These are phyloP conservation scores for Botrytis porri DNA, from an alignment of 2,329 filamentous ascomycete species.

Conservation along the genomic window DNA sequence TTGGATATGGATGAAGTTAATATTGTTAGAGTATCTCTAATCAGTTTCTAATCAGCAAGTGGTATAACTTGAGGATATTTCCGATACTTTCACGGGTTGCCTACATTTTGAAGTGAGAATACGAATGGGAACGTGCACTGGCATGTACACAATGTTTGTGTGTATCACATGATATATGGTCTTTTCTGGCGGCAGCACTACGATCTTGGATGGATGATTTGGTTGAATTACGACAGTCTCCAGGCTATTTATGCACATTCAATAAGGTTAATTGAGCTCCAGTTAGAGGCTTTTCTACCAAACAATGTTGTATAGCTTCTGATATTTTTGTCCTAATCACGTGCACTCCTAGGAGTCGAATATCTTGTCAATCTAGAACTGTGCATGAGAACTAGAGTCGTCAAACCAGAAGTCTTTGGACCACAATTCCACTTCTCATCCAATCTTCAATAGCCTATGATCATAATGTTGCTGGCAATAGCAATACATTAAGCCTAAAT, in stretches of 20 bases:
- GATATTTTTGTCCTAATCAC: background rate
- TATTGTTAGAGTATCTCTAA: too few relatives aligned
- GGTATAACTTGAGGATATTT: background rate
- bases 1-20: background rate
- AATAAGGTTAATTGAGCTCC: background rate
- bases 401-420: background rate
- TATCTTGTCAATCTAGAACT: background rate
- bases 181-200: background rate
- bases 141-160: background rate
- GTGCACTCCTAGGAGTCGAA: background rate
- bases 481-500: background rate
- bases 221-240: accelerated
- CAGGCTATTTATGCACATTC: accelerated
- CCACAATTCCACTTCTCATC: background rate
- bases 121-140: background rate
- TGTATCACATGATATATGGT: background rate
- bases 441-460: background rate
- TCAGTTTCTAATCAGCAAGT: background rate
- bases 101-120: background rate
- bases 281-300: background rate
- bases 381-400: background rate
- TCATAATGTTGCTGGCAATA: background rate
- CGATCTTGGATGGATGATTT: background rate
- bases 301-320: background rate
- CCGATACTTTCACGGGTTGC: background rate